These are phyloP conservation scores for Candida endomychidarum DNA, from an alignment of 805 yeast species.

Conservation along the genomic window DNA sequence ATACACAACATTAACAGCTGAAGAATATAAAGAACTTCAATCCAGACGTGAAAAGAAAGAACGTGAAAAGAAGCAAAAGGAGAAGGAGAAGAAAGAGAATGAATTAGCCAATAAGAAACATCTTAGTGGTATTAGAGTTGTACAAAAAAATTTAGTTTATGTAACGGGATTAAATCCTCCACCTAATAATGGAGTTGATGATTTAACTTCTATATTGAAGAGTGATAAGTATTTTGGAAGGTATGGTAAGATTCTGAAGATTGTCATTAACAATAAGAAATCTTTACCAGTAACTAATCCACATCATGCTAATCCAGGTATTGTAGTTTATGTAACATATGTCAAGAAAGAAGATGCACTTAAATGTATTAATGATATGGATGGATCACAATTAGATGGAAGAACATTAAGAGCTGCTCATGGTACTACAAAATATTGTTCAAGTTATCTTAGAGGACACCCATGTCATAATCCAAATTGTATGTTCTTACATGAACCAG, in stretches of 20 bases:
- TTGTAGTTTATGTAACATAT: constrained; percentile 95
- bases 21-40: constrained; percentile 83
- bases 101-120: constrained; percentile 84
- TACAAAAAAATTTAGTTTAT: constrained; percentile 93
- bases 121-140: constrained; percentile 96
- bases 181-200: constrained; percentile 64
- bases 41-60: constrained; percentile 78
- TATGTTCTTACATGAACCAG: constrained; percentile 98
- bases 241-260: constrained; percentile 91
- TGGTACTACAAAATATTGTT: constrained; percentile 98
- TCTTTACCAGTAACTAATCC: constrained; percentile 41
- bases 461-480: constrained; percentile 98
- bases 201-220: constrained; percentile 75
- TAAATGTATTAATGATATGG: constrained; percentile 85
- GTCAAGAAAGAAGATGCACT: constrained; percentile 94
- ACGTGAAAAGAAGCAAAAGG: constrained; percentile 77
- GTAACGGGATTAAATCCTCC: constrained; percentile 93
- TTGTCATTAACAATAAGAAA: constrained; percentile 82
- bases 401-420: constrained; percentile 89
- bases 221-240: constrained; percentile 97
- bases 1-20: constrained; percentile 78
- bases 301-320: constrained; percentile 63
- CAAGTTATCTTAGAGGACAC: constrained; percentile 92
- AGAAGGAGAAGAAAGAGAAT: constrained; percentile 87
- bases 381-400: constrained; percentile 93